Base-by-base conservation (phyloP, 345 rosid genomes). In the Lagerstroemia speciosa region DNA sequence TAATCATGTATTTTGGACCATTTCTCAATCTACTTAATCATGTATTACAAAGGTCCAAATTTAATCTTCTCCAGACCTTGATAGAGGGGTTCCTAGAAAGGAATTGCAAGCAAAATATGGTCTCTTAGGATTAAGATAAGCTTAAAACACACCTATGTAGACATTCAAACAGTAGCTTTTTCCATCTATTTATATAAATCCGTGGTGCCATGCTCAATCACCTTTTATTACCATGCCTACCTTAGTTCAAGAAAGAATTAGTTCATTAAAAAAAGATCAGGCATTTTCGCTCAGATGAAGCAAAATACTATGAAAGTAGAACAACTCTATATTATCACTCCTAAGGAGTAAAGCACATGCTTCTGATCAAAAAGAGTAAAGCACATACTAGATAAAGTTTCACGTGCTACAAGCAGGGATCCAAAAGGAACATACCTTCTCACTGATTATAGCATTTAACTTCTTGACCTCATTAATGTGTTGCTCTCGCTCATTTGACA, bases 391-490 rank as follows among this genome's bases (percentile, higher is more conserved):
- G 29, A 29, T 33, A n/a, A 64, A 20, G 40, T 24, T 22, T 2
- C 30, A 36, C n/a, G n/a, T 36, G 30, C 8, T 8, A 41, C n/a
- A 6, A 32, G 40, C 40, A 67, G 29, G 62, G 30, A 41, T 67
- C 29, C 48, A 63, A 48, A 60, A 46, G n/a, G 26, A 6, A 20
- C 73, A 67, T 75, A 94, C 99, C 97, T 89, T 91, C 70, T 88
- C 93, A 74, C 73, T 81, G 69, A 94, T 82, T 65, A 81, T 36
- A 10, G 79, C 82, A 72, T 88, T 89, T 83, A 92, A 77, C 73
- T 84, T 88, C 81, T 90, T 94, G 55, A 86, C 84, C 85, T 89
- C 98, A 24, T 76, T 78, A 73, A 90, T 78, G 73, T 94, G 91
- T 74, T 82, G 86, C 73, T 87, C 99, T 69, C 96, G 88, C 78